Conservation (phyloP, 176 grass and related monocot genomes). For the Cenchrus americanus region DNA sequence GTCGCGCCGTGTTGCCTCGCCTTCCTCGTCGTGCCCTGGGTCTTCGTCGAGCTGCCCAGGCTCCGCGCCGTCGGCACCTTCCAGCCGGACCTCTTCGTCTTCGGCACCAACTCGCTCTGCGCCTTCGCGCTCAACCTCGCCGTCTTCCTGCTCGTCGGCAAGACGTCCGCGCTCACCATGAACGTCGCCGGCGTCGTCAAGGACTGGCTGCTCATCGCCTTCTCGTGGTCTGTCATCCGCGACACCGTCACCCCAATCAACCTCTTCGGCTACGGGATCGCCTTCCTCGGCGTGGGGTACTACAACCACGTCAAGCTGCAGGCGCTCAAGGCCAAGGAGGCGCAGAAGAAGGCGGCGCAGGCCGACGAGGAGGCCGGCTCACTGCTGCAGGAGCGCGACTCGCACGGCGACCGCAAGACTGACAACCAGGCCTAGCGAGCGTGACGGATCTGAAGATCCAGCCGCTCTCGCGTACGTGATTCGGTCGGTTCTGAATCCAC, state of each 20-base stretch:
- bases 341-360: conserved; percentile 86
- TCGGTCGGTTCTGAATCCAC: conserved; percentile 22
- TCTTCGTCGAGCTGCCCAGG: conserved; percentile 76
- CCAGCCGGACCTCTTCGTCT: conserved; percentile 75
- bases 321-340: conserved; percentile 96
- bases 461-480: neutral
- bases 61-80: conserved; percentile 64
- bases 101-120: conserved; percentile 82
- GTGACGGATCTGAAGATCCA: conserved; percentile 29
- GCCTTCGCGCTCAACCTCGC: conserved; percentile 90
- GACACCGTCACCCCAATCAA: conserved; percentile 88
- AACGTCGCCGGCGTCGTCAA: conserved; percentile 96
- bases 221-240: conserved; percentile 94
- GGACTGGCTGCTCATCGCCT: conserved; percentile 95
- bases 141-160: conserved; percentile 92
- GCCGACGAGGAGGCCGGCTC: conserved; percentile 76
- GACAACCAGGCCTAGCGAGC: conserved; percentile 59
- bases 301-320: conserved; percentile 97
- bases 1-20: conserved; percentile 78
- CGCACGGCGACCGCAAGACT: conserved; percentile 56
- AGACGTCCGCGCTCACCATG: conserved; percentile 95
- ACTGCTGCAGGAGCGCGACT: conserved; percentile 73
- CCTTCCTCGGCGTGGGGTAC: conserved; percentile 86
- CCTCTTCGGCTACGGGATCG: conserved; percentile 87
- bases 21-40: conserved; percentile 81